Evolutionary conservation across 176 grass and related monocot genomes (phyloP), one percentile per base, ranked within the genome.

Genomic region (Oryza punctata): DNA sequence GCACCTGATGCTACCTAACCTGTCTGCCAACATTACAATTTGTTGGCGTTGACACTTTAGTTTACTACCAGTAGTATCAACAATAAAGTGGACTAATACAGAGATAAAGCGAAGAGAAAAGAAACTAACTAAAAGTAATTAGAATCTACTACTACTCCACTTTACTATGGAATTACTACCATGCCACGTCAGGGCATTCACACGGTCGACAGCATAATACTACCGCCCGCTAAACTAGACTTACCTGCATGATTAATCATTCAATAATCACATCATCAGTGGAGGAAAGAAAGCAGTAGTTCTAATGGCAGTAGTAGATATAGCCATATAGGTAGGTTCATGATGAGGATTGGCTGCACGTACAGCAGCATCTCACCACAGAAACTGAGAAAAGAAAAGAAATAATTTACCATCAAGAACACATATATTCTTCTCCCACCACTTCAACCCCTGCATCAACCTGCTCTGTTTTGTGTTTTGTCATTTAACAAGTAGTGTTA

Each of bases 401-500:
- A 5, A 23, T 19, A 59, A 23, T 11, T 61, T 23, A 61, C n/a
- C n/a, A 61, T 61, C 21, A 7, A 47, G 67, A 89, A 75, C 83
- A 60, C 11, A 41, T 41, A 10, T 41, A 41, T 61, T 71, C 61
- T 12, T 45, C 25, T 32, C 40, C 68, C 38, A 72, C 40, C 40
- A 25, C 38, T 32, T 3, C 32, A 32, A 3, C 3, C 32, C 32
- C 32, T 33, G 38, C 66, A 78, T 72, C 72, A 65, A 14, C 24
- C 47, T 6, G 28, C 8, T 74, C 33, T 35, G 9, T 10, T 32
- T 67, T 21, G 16, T 57, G 16, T 57, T n/a, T 57, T 54, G 16
- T 57, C 13, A n/a, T 63, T 78, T 12, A 21, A 50, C 60, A 8
- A 41, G 28, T 23, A 19, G 12, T 24, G 40, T 41, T 41, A 21